Percentiles rank a stretch among this genome's conserved stretches.
phyloP scores from a whole-genome alignment of 306 rosid genomes.

The Prunus mume region DNA sequence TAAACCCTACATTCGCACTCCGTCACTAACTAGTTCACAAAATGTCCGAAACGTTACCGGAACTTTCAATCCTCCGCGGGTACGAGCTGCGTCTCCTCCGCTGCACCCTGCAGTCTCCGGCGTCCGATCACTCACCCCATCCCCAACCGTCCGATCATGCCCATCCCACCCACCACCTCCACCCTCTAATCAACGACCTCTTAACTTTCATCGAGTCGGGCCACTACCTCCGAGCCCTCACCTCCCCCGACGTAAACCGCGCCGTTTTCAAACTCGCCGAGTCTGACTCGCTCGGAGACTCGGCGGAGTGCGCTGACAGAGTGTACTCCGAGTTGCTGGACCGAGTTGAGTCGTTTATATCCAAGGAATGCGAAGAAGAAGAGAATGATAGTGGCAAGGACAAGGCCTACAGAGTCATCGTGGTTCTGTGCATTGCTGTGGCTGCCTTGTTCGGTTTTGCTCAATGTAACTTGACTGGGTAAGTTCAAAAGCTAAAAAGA shows the following conservation, averaged over 20 bases:
- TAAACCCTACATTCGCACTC: slow-evolving; percentile 2
- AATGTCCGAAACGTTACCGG: slow-evolving; percentile 19
- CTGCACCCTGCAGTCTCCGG: slow-evolving; percentile 44
- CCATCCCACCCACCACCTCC: slow-evolving; percentile 18
- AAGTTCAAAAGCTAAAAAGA: slow-evolving; percentile 3
- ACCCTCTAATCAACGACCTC: slow-evolving; percentile 34
- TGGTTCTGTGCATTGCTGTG: slow-evolving; percentile 60
- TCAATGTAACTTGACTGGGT: slow-evolving; percentile 76
- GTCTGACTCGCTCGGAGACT: slow-evolving; percentile 26
- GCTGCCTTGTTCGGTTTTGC: slow-evolving; percentile 67
- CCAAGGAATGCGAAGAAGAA: slow-evolving; percentile 23
- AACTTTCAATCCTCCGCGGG: slow-evolving; percentile 31
- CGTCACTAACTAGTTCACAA: not conserved
- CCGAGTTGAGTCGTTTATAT: slow-evolving; percentile 56
- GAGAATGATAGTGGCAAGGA: slow-evolving; percentile 25
- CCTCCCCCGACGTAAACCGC: slow-evolving; percentile 40
- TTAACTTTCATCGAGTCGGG: slow-evolving; percentile 59
- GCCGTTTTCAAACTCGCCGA: slow-evolving; percentile 39
- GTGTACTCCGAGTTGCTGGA: slow-evolving; percentile 52
- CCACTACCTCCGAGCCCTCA: slow-evolving; percentile 47
- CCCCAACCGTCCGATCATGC: slow-evolving; percentile 17
- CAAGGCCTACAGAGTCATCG: slow-evolving; percentile 32
- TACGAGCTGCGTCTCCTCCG: slow-evolving; percentile 83
- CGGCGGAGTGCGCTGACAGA: slow-evolving; percentile 47
- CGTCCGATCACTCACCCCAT: slow-evolving; percentile 12